Conservation (phyloP, 768 basidiomycete species). For the Boletus subparvulus region DNA sequence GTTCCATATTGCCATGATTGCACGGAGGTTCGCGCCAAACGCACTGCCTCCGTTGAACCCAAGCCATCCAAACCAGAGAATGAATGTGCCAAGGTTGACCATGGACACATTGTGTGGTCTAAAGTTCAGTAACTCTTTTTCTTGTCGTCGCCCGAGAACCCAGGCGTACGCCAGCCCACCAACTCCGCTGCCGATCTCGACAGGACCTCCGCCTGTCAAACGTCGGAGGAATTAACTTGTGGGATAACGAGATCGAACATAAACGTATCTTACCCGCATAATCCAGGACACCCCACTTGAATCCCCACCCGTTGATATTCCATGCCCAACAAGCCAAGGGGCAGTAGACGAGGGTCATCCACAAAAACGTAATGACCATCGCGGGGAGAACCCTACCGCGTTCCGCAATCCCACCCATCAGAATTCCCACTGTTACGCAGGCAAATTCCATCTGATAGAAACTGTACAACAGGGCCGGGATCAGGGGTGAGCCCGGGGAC, state of each 20-base stretch:
- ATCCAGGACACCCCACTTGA: constrained; percentile 81
- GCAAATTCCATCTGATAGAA: constrained; percentile 90
- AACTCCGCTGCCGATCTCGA: constrained; percentile 84
- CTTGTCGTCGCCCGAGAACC: constrained; percentile 80
- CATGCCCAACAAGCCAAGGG: constrained; percentile 87
- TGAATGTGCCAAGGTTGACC: constrained; percentile 79
- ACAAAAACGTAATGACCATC: constrained; percentile 78
- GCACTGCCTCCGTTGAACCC: constrained; percentile 93
- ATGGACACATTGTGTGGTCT: constrained; percentile 86
- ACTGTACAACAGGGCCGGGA: constrained; percentile 80
- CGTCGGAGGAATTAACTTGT: not conserved
- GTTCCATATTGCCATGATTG: constrained; percentile 84
- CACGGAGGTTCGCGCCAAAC: constrained; percentile 84
- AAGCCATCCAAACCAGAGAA: constrained; percentile 86
- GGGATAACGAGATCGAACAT: constrained; percentile 1
- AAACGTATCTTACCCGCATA: constrained; percentile 64
- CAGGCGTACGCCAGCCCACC: constrained; percentile 84
- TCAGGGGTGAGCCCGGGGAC: constrained; percentile 75
- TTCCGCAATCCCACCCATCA: constrained; percentile 82
- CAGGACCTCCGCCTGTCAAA: constrained; percentile 72
- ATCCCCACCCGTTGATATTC: constrained; percentile 81
- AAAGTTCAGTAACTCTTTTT: constrained; percentile 73
- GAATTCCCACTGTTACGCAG: constrained; percentile 74
- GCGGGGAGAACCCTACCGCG: constrained; percentile 81
- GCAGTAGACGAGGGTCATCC: constrained; percentile 87